Conservation (phyloP, 169 alveolate genomes). For the Miamiensis avidus region DNA sequence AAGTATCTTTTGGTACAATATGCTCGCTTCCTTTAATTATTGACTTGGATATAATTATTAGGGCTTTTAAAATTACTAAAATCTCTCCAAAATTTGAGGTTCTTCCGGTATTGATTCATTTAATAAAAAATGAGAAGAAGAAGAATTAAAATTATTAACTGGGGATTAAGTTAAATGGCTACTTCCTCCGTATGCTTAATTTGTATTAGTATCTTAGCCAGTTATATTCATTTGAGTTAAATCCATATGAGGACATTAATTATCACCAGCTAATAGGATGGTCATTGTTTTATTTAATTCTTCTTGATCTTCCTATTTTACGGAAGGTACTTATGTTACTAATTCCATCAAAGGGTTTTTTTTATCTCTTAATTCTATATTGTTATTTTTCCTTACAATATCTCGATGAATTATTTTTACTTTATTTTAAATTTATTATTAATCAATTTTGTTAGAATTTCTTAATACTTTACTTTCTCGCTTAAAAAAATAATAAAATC, state of each 20-base stretch:
- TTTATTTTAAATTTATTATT: no score
- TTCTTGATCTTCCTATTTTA: background rate
- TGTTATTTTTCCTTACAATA: no score
- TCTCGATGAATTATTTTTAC: no score
- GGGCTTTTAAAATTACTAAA: no score
- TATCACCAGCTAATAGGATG: background rate
- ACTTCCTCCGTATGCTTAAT: background rate
- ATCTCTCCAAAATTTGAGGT: background rate
- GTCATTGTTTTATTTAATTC: background rate
- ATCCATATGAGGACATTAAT: background rate
- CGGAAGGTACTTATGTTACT: no score
- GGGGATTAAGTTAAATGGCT: no score
- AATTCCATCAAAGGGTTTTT: no score
- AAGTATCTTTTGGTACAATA: background rate
- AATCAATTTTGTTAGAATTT: no score
- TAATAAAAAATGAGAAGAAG: no score
- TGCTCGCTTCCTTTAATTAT: background rate
- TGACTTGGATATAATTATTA: background rate
- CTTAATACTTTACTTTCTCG: no score
- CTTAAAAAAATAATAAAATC: no score
- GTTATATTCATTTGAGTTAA: background rate
- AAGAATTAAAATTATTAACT: background rate
- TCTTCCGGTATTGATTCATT: background rate
- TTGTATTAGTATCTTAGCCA: background rate
- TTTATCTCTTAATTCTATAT: no score